Percentiles rank a stretch among this genome's conserved stretches.
These are phyloP conservation scores for Ceratocystis ficicola DNA, from an alignment of 2,329 filamentous ascomycete species.

Conservation along the genomic window DNA sequence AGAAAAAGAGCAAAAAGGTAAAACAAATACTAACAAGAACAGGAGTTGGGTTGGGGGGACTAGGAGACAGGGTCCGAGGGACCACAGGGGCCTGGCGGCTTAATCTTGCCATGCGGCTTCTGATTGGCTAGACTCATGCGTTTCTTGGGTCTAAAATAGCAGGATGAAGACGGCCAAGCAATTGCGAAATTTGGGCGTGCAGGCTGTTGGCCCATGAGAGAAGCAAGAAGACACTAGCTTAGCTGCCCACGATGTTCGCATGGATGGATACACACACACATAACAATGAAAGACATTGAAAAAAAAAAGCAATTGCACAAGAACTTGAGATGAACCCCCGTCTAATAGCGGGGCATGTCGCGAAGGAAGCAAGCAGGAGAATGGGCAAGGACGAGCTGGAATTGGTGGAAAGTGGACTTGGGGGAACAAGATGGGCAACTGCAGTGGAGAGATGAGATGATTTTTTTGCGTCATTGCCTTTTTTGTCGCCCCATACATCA, in stretches of 20 bases:
- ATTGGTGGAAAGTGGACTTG: not conserved
- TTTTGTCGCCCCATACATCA: slow-evolving; percentile 5
- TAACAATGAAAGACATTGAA: not conserved
- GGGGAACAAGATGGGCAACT: not conserved
- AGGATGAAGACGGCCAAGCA: not conserved
- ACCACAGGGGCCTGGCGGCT: not conserved
- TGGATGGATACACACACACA: too few species aligned
- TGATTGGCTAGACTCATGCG: not conserved
- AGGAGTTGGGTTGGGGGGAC: not conserved
- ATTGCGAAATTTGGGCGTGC: not conserved
- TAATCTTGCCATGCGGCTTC: not conserved
- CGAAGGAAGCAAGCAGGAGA: not conserved
- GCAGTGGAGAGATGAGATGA: not conserved
- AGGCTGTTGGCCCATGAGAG: not conserved
- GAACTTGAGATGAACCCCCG: not conserved
- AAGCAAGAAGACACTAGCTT: not conserved
- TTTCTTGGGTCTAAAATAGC: slow-evolving; percentile 2
- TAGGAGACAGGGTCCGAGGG: not conserved
- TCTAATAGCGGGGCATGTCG: too few species aligned
- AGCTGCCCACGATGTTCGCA: too few species aligned
- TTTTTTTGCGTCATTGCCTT: not conserved
- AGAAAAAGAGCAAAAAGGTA: not conserved
- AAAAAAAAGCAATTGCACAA: not conserved
- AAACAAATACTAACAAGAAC: not conserved
- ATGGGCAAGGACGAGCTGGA: not conserved